A percentile compares a stretch with the other conserved stretches of the same genome.
These are phyloP conservation scores for Diplodia seriata DNA, from an alignment of 2,329 filamentous ascomycete genomes.

Conservation along the genomic window DNA sequence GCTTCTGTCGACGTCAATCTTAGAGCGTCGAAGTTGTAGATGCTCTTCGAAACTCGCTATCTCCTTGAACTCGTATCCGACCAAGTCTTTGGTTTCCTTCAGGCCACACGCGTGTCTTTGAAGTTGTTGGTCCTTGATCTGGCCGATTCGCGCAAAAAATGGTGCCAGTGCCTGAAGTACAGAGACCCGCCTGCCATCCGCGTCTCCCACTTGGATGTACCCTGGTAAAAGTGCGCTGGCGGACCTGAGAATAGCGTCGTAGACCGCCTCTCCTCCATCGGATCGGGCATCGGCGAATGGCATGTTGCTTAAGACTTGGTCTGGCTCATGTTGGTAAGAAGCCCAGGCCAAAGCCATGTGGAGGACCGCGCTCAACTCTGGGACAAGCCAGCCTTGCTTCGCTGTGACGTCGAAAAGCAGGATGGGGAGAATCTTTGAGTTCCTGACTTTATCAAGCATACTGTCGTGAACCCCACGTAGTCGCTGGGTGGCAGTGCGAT, in stretches of 20 bases:
- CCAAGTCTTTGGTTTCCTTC: background rate
- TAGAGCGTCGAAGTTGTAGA: background rate
- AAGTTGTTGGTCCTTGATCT: background rate
- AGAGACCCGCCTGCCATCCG: background rate
- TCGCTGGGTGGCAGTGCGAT: background rate
- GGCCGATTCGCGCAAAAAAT: background rate
- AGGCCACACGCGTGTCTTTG: background rate
- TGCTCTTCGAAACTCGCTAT: background rate
- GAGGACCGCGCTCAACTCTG: background rate
- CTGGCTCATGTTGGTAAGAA: background rate
- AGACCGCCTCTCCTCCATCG: background rate
- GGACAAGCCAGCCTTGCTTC: conserved; percentile 9
- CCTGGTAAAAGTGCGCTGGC: background rate
- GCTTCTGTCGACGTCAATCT: background rate
- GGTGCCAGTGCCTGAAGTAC: background rate
- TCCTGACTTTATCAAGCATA: background rate
- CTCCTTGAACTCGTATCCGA: conserved; percentile 2
- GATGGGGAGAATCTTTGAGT: fast-evolving
- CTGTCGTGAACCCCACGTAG: background rate
- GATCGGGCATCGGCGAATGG: background rate
- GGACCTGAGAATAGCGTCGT: background rate
- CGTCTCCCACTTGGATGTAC: background rate
- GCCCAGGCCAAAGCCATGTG: conserved; percentile 9
- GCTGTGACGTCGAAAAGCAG: background rate
- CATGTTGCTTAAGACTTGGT: background rate